Conservation (phyloP, 306 rosid genomes). For the Gillenia trifoliata region DNA sequence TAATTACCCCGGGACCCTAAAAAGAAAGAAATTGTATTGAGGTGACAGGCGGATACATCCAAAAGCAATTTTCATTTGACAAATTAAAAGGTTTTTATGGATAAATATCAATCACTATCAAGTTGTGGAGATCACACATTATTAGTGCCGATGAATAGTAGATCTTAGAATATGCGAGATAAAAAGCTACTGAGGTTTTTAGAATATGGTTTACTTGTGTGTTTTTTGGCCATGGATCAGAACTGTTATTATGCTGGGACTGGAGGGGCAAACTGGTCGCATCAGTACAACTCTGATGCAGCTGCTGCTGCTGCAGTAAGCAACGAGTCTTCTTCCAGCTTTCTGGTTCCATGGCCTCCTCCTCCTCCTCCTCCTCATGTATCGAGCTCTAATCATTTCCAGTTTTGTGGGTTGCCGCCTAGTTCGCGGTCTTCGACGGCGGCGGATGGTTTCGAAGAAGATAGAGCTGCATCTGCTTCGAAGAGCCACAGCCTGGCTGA, state of each 20-base stretch:
- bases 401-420: conserved; percentile 38
- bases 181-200: conserved; percentile 35
- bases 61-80: conserved; percentile 58
- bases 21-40: conserved; percentile 15
- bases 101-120: conserved; percentile 56
- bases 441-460: conserved; percentile 36
- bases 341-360: conserved; percentile 39
- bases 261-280: conserved; percentile 20
- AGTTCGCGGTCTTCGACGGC: conserved; percentile 32
- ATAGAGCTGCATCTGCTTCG: conserved; percentile 62
- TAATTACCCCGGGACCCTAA: background rate
- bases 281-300: conserved; percentile 15
- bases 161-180: conserved; percentile 17
- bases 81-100: conserved; percentile 37
- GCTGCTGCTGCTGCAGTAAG: conserved; percentile 12
- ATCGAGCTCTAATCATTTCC: conserved; percentile 41
- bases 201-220: conserved; percentile 15
- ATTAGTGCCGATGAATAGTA: conserved; percentile 51
- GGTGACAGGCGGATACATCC: conserved; percentile 53
- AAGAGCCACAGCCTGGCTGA: conserved; percentile 95
- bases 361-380: conserved; percentile 6
- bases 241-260: conserved; percentile 44
- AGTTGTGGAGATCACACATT: conserved; percentile 43
- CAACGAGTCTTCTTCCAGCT: conserved; percentile 33
- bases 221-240: conserved; percentile 42